Evolutionary conservation across 768 basidiomycete species (phyloP), one percentile per base, ranked within the genome.

Genomic region (Trametes gibbosa): DNA sequence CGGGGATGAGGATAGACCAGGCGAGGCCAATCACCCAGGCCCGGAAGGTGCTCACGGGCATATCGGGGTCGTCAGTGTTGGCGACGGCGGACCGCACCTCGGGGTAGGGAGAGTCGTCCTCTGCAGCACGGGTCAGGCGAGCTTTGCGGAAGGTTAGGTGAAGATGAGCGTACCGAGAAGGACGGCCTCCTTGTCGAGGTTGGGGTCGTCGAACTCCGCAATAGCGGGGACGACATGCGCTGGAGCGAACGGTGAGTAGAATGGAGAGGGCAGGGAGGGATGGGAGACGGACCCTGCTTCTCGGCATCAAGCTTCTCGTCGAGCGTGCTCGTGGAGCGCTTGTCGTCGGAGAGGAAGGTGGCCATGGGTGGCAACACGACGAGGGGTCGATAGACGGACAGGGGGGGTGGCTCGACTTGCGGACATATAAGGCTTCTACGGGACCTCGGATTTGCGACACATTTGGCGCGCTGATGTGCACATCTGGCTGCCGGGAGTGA

Each of bases 1-100:
- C 86, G 0, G 89, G 79, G 21, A 90, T 77, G 50, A 91, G 21
- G 62, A 86, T 73, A 0, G 85, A 76, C 79, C 81, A 85, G 27
- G 65, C 41, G 41, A 75, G 29, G 48, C 76, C 76, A 51, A 76
- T 69, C 53, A 67, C 50, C 76, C 76, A 77, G 6, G 74, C 68
- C 6, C 76, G 72, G 52, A 76, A 49, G 12, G 76, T 77, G 29
- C 57, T 65, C 10, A 65, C 63, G 25, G 75, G 74, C 68, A 81
- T 76, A 13, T 66, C 62, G 6, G 77, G 73, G 54, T 81, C 80
- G 59, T 81, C 80, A 8, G 77, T 77, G 63, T 79, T 79, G 50
- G 77, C 72, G 50, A 81, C 81, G 29, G 77, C 76, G 27, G 80
- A 79, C 25, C 81, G 74, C 37, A 83, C 81, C 66, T 83, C 81